A percentile compares a stretch with the other conserved stretches of the same genome.
Evolutionary conservation across 176 grass and related monocot genomes (phyloP).

Genomic region (Cenchrus purpureus): DNA sequence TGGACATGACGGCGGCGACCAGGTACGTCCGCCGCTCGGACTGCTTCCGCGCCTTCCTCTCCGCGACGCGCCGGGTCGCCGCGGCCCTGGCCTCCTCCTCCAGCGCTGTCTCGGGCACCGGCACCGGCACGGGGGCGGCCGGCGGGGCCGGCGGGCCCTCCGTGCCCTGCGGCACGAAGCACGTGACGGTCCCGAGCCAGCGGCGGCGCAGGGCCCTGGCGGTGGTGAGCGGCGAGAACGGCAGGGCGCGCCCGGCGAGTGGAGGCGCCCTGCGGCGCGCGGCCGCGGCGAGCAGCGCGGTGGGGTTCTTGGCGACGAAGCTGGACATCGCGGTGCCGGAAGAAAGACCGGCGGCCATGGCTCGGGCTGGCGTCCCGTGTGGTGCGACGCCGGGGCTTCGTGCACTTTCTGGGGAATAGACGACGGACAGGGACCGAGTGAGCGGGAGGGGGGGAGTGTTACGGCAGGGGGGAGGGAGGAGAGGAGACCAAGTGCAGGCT

Average conservation of each 20-base stretch:
- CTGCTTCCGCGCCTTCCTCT: conserved; percentile 60
- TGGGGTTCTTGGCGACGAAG: conserved; percentile 51
- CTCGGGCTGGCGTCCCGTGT: background rate
- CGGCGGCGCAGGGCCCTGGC: conserved; percentile 28
- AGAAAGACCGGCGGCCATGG: conserved; percentile 50
- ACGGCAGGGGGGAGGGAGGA: background rate
- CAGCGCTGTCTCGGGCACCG: background rate
- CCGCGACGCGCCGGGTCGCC: conserved; percentile 42
- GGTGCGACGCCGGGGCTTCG: background rate
- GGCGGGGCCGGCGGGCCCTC: background rate
- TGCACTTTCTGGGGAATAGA: conserved; percentile 22
- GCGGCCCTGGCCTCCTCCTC: conserved; percentile 50
- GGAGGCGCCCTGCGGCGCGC: conserved; percentile 36
- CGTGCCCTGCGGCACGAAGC: conserved; percentile 55
- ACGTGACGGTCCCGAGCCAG: conserved; percentile 49
- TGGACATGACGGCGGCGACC: conserved; percentile 80
- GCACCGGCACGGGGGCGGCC: background rate
- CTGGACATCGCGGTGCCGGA: conserved; percentile 38
- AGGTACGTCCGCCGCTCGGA: conserved; percentile 76
- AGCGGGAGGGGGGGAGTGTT: background rate
- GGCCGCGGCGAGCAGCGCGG: conserved; percentile 39
- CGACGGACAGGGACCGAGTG: conserved; percentile 40
- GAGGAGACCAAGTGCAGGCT: background rate
- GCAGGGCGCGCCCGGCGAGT: conserved; percentile 12
- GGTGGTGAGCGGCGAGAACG: conserved; percentile 50